A percentile compares a stretch with the other conserved stretches of the same genome.
phyloP scores from a whole-genome alignment of 2,329 filamentous ascomycete genomes.

The Aspergillus viridinutans region DNA sequence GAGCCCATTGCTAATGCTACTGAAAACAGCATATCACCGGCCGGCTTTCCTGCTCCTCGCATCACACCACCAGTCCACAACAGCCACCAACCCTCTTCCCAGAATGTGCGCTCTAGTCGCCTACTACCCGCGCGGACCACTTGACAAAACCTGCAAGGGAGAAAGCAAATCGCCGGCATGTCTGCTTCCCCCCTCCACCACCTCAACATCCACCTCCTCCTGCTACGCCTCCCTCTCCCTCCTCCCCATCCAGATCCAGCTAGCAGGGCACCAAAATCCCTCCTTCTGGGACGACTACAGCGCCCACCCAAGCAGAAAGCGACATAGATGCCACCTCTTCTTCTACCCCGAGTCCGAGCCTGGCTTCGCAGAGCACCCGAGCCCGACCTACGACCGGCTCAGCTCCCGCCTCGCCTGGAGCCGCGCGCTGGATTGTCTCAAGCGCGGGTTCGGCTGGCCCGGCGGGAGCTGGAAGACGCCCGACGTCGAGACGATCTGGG shows the following conservation, averaged over 20 bases:
- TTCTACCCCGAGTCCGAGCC: conserved; percentile 52
- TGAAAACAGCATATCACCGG: conserved; percentile 51
- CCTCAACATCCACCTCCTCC: conserved; percentile 29
- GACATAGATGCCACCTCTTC: conserved; percentile 39
- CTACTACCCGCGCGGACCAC: conserved; percentile 47
- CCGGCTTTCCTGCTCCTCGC: conserved; percentile 55
- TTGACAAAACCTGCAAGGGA: neutral
- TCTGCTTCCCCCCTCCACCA: conserved; percentile 12
- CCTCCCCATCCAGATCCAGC: conserved; percentile 52
- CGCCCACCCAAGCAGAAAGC: conserved; percentile 24
- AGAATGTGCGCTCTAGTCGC: conserved; percentile 56
- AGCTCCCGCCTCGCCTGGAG: conserved; percentile 62
- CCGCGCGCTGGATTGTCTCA: conserved; percentile 55
- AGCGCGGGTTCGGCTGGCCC: conserved; percentile 52
- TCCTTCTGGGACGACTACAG: conserved; percentile 24
- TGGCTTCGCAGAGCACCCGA: conserved; percentile 64
- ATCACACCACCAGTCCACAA: conserved; percentile 27
- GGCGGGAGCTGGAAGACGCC: conserved; percentile 24
- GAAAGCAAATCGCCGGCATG: conserved; percentile 29
- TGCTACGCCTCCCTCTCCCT: conserved; percentile 19
- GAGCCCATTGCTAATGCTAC: neutral
- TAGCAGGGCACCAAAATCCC: conserved; percentile 46
- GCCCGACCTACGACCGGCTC: conserved; percentile 59
- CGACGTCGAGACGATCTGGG: conserved; percentile 39
- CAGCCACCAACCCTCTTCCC: conserved; percentile 53